Base-by-base conservation (phyloP, 805 yeast species). In the Ogataea salicorniae region DNA sequence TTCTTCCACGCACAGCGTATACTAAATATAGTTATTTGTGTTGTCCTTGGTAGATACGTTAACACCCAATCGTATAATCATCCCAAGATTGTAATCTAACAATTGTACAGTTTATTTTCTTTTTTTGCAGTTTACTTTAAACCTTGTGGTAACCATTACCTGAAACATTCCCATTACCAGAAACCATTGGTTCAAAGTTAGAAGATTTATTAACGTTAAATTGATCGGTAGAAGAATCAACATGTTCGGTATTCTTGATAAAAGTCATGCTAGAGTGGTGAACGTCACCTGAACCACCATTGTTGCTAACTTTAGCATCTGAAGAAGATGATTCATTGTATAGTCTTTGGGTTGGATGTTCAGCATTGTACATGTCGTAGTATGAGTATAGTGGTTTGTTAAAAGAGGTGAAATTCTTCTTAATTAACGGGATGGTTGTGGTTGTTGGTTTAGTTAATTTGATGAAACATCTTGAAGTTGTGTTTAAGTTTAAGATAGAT, bases 161-260 rank as follows among this genome's bases (percentile, higher is more conserved):
- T 23, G 58, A 49, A 17, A 62, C 60, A 15, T 56, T 52, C n/a
- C 55, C 60, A 15, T 57, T 55, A 16, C 61, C 53, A 5, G 63
- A 60, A 8, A 68, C 68, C 17, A 46, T 52, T 23, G 72, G 72
- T 45, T 64, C 63, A 48, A 67, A 67, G 11, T 56, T 50, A 14
- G 45, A 45, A 26, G 31, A 26, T 26, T 26, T 26, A 9, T 26
- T 26, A 26, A 26, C 31, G 14, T 52, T 46, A 15, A 42, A 44
- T 17, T 41, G 39, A 6, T 48, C 34, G 23, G 46, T 48, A 11
- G 48, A 43, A 11, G 48, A 43, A 22, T 57, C 57, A 14, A 53
- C 47, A 14, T 56, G 52, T 20, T 45, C 49, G 23, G 59, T 54
- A 46, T 59, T 61, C 46, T 63, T 57, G 41, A 63, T 62, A 45